Evolutionary conservation across 768 basidiomycete genomes (phyloP), one percentile per base, ranked within the genome.

Genomic region (Boletus sp.): DNA sequence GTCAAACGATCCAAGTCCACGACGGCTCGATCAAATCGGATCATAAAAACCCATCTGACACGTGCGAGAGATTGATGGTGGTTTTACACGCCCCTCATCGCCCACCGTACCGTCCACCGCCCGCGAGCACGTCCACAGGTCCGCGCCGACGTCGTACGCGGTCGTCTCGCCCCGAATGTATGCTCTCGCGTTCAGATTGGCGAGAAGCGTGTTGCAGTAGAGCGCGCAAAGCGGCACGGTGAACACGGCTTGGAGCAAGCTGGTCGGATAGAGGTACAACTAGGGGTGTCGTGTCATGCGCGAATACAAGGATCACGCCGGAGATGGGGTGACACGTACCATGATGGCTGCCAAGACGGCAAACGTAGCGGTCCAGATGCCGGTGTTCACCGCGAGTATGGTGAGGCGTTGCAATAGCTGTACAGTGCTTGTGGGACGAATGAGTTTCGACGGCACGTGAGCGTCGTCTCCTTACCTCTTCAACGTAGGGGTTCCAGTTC

Each of bases 341-440:
- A 56, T 18, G 30, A 51, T 50, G 36, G 36, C 8, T 12, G 40
- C 75, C 1, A 78, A 75, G 69, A 83, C 83, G 20, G 75, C 71
- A 8, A 64, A 68, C 0, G 82, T 80, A 58, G 84, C 83, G n/a
- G 81, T 76, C 6, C 78, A 79, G n/a, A 84, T 76, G 1, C 80
- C 74, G 0, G 11, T 42, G 15, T 51, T 47, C 3, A 51, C 45
- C 1, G 37, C 44, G 14, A 54, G 45, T 10, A 52, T 37, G 8
- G 42, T 35, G 41, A 52, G 39, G 40, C 51, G 39, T 36, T 48
- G 37, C 42, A 58, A 24, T 2, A 50, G 7, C 33, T 36, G 41
- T 8, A 8, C 35, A 7, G 44, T 54, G 8, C 57, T 54, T 39
- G 44, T 20, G 35, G 18, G 20, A 28, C 20, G 7, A 15, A 15